Base-by-base conservation (phyloP, 1,284 basidiomycete species). In the Sporisorium exsertum region DNA sequence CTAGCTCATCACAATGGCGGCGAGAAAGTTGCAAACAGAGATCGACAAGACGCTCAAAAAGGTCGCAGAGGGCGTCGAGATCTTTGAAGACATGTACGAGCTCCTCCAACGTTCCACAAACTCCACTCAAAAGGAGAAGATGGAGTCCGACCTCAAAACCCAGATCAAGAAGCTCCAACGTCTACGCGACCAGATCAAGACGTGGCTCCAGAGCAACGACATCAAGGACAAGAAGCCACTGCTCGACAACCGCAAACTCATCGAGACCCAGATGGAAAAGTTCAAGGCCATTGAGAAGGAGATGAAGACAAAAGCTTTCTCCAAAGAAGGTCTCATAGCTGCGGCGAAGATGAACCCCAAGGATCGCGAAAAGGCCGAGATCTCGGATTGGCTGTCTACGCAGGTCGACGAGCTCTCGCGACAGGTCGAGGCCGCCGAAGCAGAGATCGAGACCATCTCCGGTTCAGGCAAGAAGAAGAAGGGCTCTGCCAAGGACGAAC, bases 251-350 rank as follows among this genome's bases (percentile, higher is more conserved):
- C 91, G 97, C 79, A 92, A 92, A 86, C 88, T 98, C 75, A 99
- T 99, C 86, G 97, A 99, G 88, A 97, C 94, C 81, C 97, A 99
- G 97, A 99, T 99, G 97, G 97, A 99, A 88, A 94, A 94, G 85
- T 99, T 99, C 90, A 99, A 99, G 85, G 96, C 96, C 26, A 94
- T 94, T 87, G 97, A 99, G 88, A 99, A 99, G 88, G 97, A 99
- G 87, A 98, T 99, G 95, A 99, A 99, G 90, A 99, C 97, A 72
- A 99, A 99, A 86, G 97, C 97, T 0, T 99, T 99, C 88, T 98
- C 95, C 33, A 99, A 99, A 87, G 97, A 98, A 87, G 97, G 97
- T 40, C 90, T 99, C 37, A 97, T 93, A 74, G 94, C 95, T 63
- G 94, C 95, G 5, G 90, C 94, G 50, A 94, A 93, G 83, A 91